Conservation (phyloP, 2,329 filamentous ascomycete species). For the Penicillium sp. region DNA sequence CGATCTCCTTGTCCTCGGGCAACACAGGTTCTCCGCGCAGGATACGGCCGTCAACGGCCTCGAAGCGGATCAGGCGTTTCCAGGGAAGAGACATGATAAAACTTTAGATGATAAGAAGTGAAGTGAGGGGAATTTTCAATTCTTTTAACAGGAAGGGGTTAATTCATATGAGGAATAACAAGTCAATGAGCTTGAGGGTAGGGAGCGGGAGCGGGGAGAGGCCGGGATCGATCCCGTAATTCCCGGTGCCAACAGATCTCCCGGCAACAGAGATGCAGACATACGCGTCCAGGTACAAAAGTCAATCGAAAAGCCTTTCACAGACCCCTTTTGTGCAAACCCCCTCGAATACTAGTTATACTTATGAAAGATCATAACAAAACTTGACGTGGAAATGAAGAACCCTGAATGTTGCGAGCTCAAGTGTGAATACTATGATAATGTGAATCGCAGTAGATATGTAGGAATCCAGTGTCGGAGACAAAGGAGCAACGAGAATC, state of each 20-base stretch:
- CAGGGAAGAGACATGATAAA: slow-evolving; percentile 39
- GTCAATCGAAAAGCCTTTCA: neutral
- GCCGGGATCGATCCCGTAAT: neutral
- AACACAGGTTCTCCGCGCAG: slow-evolving; percentile 56
- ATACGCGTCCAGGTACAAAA: neutral
- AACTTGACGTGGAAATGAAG: neutral
- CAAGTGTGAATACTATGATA: neutral
- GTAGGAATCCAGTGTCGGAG: neutral
- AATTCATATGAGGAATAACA: neutral
- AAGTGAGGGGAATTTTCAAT: neutral
- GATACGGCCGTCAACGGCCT: slow-evolving; percentile 51
- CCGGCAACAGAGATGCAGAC: neutral
- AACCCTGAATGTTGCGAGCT: neutral
- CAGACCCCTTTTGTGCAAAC: too few relatives aligned
- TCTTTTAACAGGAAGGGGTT: neutral
- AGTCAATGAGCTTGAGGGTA: neutral
- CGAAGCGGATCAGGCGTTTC: slow-evolving; percentile 58
- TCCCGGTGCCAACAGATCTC: neutral
- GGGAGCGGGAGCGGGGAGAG: neutral
- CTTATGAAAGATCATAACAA: neutral
- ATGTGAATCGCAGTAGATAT: neutral
- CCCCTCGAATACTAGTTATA: too few relatives aligned
- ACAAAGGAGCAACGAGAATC: neutral
- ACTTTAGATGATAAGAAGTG: neutral
- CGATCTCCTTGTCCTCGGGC: slow-evolving; percentile 35